Evolutionary conservation across 2,329 filamentous ascomycete genomes (phyloP).

Genomic region (Hypoxylon sp.): DNA sequence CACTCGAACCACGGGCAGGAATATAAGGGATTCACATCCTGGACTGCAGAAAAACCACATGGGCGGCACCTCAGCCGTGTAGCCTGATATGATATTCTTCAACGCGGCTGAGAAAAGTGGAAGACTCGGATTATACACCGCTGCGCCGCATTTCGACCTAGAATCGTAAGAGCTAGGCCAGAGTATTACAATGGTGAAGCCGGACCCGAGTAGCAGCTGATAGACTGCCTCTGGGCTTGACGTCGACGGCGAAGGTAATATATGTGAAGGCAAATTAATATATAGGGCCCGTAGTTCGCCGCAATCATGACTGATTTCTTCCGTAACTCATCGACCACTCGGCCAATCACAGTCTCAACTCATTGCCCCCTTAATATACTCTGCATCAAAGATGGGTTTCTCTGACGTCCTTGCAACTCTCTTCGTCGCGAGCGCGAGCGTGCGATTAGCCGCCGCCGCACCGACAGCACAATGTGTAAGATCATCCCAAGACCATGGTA

Average conservation of each 20-base stretch:
- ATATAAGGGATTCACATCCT: not conserved
- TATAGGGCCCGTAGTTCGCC: not conserved
- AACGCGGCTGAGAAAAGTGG: not conserved
- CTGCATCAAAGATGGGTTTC: conserved; percentile 1
- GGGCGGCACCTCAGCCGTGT: not conserved
- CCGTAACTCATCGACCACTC: not conserved
- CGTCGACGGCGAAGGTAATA: not conserved
- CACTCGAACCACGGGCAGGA: not conserved
- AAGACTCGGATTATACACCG: not conserved
- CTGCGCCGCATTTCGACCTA: not conserved
- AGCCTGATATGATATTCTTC: not conserved
- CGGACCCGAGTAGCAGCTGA: conserved; percentile 1
- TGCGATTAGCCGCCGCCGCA: not conserved
- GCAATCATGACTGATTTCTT: not conserved
- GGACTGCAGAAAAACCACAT: not conserved
- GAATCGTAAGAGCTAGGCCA: not conserved
- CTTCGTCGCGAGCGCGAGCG: not conserved
- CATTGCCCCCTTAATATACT: not conserved
- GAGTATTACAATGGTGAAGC: not conserved
- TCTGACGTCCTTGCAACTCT: conserved; percentile 7
- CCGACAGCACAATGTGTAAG: conserved; percentile 4
- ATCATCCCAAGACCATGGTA: not conserved
- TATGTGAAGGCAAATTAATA: not conserved
- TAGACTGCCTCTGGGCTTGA: not conserved
- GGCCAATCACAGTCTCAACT: not conserved